Percentiles rank a stretch among this genome's conserved stretches.
These are phyloP conservation scores for Talaromyces sp. DNA, from an alignment of 2,329 filamentous ascomycete genomes.

Conservation along the genomic window DNA sequence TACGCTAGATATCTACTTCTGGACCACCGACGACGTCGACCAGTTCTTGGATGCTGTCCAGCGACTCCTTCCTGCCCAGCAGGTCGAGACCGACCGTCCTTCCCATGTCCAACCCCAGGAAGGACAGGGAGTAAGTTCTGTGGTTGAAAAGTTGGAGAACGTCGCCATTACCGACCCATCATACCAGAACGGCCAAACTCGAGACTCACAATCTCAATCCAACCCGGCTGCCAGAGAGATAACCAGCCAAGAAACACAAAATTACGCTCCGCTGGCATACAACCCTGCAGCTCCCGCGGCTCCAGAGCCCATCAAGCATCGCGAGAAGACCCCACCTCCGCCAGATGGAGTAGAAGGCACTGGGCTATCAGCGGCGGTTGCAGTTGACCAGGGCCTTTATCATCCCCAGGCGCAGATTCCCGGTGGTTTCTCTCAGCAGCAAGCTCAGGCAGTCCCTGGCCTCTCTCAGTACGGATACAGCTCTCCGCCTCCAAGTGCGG, in stretches of 20 bases:
- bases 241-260: constrained; percentile 23
- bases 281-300: constrained; percentile 63
- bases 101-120: constrained; percentile 30
- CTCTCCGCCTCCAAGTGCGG: constrained; percentile 21
- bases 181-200: constrained; percentile 42
- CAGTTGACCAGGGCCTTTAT: constrained; percentile 32
- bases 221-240: constrained; percentile 10
- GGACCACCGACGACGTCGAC: constrained; percentile 56
- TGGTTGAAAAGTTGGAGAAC: constrained; percentile 61
- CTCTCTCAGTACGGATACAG: constrained; percentile 16
- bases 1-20: constrained; percentile 61
- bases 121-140: constrained; percentile 49
- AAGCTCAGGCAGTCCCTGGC: constrained; percentile 20
- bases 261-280: constrained; percentile 55
- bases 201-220: constrained; percentile 31
- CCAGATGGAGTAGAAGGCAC: constrained; percentile 49
- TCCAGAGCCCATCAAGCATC: constrained; percentile 59
- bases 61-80: constrained; percentile 29
- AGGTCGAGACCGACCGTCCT: constrained; percentile 48
- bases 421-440: constrained; percentile 19
- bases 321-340: constrained; percentile 64
- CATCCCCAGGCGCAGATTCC: constrained; percentile 26
- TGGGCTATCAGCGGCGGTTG: constrained; percentile 39
- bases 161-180: constrained; percentile 54
- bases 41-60: constrained; percentile 48